phyloP scores from a whole-genome alignment of 371 early-diverging fungal species.

The Sporodiniella umbellata region DNA sequence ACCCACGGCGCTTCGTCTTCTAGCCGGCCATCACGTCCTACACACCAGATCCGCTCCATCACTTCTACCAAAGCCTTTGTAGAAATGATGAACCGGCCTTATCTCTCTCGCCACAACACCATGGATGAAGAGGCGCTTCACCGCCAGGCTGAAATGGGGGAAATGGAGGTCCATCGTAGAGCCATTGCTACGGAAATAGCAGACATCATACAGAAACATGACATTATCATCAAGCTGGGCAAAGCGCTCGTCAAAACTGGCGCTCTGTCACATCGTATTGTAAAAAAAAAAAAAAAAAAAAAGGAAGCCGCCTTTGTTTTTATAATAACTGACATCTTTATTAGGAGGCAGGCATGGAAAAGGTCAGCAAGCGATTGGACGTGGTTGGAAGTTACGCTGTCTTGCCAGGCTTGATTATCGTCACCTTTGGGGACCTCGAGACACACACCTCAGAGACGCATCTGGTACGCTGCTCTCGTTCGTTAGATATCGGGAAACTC shows the following conservation, averaged over 20 bases:
- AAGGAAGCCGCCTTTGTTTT: constrained; percentile 14
- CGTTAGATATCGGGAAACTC: constrained; percentile 61
- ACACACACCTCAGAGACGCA: constrained; percentile 75
- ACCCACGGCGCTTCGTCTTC: neutral
- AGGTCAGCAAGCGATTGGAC: constrained; percentile 53
- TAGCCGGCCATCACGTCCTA: constrained; percentile 7
- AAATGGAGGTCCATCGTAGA: constrained; percentile 22
- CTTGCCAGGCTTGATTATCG: constrained; percentile 64
- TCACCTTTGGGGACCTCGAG: constrained; percentile 70
- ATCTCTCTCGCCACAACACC: constrained; percentile 20
- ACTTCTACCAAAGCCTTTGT: constrained; percentile 19
- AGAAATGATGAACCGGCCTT: constrained; percentile 16
- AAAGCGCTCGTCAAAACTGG: constrained; percentile 70
- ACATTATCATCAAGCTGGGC: constrained; percentile 66
- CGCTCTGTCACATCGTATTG: constrained; percentile 73
- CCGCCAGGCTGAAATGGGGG: constrained; percentile 26
- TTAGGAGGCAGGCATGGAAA: constrained; percentile 61
- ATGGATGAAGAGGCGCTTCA: constrained; percentile 22
- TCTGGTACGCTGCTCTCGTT: constrained; percentile 52
- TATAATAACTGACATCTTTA: neutral
- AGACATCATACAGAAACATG: constrained; percentile 63
- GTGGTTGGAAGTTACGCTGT: constrained; percentile 58
- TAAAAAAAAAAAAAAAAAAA: constrained; percentile 6
- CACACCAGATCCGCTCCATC: constrained; percentile 13
- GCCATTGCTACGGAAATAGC: constrained; percentile 34